phyloP scores from a whole-genome alignment of 129 eudicot genomes.

The Flaveria ramosissima region DNA sequence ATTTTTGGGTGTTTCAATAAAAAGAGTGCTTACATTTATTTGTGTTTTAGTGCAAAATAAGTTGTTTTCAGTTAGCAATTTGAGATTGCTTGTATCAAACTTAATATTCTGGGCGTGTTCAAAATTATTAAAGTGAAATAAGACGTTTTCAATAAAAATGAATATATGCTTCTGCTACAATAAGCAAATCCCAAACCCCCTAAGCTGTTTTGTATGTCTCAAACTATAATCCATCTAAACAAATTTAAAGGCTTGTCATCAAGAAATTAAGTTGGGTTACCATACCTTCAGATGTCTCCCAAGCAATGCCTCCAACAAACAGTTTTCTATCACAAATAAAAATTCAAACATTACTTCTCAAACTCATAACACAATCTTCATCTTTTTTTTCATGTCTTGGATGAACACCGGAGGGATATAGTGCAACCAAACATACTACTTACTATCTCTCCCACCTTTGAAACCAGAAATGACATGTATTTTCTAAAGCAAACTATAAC shows the following conservation, averaged over 20 bases:
- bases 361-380: slow-evolving; percentile 42
- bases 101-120: not conserved
- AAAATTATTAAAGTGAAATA: not conserved
- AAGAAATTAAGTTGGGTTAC: not conserved
- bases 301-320: slow-evolving; percentile 96
- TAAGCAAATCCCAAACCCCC: not conserved
- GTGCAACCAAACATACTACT: not conserved
- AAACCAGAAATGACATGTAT: not conserved
- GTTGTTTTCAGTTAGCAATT: not conserved
- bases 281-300: slow-evolving; percentile 95
- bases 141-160: not conserved
- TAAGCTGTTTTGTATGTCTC: too few relatives aligned
- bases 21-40: too few relatives aligned
- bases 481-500: slow-evolving; percentile 33
- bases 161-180: not conserved
- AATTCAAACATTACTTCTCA: slow-evolving; percentile 55
- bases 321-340: slow-evolving; percentile 86
- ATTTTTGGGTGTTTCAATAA: too few relatives aligned
- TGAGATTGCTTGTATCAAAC: not conserved
- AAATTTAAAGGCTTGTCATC: not conserved
- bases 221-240: not conserved
- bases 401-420: not conserved
- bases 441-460: slow-evolving; percentile 19
- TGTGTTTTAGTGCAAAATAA: not conserved
- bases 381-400: slow-evolving; percentile 14